These are phyloP conservation scores for Brassica rapa DNA, from an alignment of 345 rosid species.

Conservation along the genomic window DNA sequence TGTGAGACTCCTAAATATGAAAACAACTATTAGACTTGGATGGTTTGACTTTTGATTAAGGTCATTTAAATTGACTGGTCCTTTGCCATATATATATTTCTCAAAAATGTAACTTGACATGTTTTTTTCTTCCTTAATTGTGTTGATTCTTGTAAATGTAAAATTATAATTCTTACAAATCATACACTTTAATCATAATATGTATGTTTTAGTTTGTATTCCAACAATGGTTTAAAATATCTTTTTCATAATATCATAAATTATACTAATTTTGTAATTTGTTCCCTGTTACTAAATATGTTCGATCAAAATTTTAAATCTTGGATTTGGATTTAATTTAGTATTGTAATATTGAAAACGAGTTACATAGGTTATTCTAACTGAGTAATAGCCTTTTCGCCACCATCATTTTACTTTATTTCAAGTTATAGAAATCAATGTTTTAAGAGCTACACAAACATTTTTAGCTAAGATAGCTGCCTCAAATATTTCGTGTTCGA, in stretches of 20 bases:
- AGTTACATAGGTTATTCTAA: neutral
- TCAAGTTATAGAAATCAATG: neutral
- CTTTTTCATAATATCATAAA: neutral
- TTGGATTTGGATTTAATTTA: neutral
- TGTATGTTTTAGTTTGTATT: neutral
- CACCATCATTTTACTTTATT: neutral
- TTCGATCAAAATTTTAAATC: neutral
- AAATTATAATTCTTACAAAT: neutral
- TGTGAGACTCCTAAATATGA: slow-evolving; percentile 56
- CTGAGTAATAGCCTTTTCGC: neutral
- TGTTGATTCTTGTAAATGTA: slow-evolving; percentile 23
- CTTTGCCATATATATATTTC: neutral
- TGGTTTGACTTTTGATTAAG: slow-evolving; percentile 19
- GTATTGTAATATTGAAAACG: neutral
- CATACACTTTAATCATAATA: neutral
- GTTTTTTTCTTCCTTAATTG: slow-evolving; percentile 8
- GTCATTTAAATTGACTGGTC: neutral
- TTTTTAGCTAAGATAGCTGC: neutral
- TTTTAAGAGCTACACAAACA: neutral
- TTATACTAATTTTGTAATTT: neutral
- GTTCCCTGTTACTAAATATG: neutral
- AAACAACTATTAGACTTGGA: slow-evolving; percentile 30
- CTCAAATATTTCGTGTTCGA: neutral
- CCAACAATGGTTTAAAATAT: neutral
- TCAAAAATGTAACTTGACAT: slow-evolving; percentile 5